These are phyloP conservation scores for Mortierella hygrophila DNA, from an alignment of 192 early-diverging fungal genomes.

Conservation along the genomic window DNA sequence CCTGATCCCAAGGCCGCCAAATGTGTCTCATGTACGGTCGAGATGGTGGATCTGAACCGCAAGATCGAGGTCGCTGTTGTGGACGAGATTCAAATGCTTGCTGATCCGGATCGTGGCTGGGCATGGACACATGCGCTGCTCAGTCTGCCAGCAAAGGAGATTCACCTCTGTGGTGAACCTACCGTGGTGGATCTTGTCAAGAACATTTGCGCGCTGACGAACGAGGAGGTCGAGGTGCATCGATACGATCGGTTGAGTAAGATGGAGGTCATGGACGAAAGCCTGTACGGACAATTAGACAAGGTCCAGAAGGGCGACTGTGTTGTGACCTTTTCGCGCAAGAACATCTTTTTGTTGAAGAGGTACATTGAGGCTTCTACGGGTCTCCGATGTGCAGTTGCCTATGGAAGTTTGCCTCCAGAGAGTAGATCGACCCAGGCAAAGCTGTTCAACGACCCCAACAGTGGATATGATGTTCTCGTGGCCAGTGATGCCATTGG, in stretches of 20 bases:
- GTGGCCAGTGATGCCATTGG: conserved; percentile 97
- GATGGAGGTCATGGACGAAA: conserved; percentile 65
- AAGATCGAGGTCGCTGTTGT: conserved; percentile 88
- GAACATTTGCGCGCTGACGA: conserved; percentile 74
- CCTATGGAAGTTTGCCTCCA: conserved; percentile 95
- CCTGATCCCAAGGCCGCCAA: conserved; percentile 47
- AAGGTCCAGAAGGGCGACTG: conserved; percentile 86
- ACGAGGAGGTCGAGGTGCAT: conserved; percentile 86
- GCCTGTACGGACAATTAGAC: conserved; percentile 67
- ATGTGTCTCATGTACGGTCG: conserved; percentile 85
- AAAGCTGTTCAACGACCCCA: conserved; percentile 88
- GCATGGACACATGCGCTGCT: conserved; percentile 95
- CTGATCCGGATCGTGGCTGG: conserved; percentile 88
- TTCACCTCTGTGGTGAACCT: conserved; percentile 95
- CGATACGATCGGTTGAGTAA: conserved; percentile 84
- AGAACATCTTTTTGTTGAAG: conserved; percentile 84
- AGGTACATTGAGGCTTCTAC: conserved; percentile 80
- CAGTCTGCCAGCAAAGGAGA: conserved; percentile 65
- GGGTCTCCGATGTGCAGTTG: conserved; percentile 85
- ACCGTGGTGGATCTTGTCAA: conserved; percentile 86
- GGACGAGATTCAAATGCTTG: conserved; percentile 99
- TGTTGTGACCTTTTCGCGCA: conserved; percentile 90
- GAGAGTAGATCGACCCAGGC: conserved; percentile 93
- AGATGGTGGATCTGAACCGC: conserved; percentile 80
- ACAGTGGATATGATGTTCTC: conserved; percentile 82